These are phyloP conservation scores for Funneliformis geosporum DNA, from an alignment of 192 early-diverging fungal genomes.

Conservation along the genomic window DNA sequence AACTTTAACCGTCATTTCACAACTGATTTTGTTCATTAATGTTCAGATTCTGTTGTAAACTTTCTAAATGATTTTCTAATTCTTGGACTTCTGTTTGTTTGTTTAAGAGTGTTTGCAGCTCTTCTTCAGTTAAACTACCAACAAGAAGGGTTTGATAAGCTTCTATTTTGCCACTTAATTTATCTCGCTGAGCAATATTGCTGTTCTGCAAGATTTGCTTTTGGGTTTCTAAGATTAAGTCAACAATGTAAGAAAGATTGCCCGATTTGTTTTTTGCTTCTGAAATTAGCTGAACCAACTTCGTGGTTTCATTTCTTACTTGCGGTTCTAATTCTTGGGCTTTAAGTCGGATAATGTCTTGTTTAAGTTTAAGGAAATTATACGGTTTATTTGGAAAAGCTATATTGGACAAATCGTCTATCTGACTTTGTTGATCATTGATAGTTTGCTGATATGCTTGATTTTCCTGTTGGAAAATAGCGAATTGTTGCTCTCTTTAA, in stretches of 20 bases:
- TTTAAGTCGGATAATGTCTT: conserved; percentile 5
- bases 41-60: too few species aligned
- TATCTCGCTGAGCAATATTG: background rate
- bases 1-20: too few species aligned
- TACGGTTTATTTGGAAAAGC: background rate
- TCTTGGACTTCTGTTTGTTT: background rate
- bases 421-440: background rate
- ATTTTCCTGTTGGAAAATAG: too few species aligned
- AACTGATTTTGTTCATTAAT: too few species aligned
- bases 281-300: background rate
- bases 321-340: conserved; percentile 12
- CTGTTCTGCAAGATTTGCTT: background rate
- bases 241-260: background rate
- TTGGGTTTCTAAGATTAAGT: conserved; percentile 4
- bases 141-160: background rate
- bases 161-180: background rate
- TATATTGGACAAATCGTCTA: background rate
- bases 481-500: too few species aligned
- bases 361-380: background rate
- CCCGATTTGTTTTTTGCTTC: background rate
- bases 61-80: background rate
- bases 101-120: background rate
- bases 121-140: background rate
- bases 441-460: too few species aligned
- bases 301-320: background rate